These are phyloP conservation scores for Neodidymelliopsis sp. DNA, from an alignment of 2,329 filamentous ascomycete genomes.

Conservation along the genomic window DNA sequence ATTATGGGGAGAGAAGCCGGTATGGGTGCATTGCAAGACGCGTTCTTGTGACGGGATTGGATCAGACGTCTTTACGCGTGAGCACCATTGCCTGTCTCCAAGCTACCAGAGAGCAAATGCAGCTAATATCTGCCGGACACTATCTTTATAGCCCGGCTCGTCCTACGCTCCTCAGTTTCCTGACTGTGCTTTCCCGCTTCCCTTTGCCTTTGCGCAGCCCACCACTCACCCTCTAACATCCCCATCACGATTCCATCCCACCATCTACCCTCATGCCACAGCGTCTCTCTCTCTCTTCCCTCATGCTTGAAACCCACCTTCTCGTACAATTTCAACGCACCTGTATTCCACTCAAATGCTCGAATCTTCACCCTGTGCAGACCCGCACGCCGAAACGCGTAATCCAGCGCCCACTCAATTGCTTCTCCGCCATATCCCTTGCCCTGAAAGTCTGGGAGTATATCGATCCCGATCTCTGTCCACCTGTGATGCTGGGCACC, in stretches of 20 bases:
- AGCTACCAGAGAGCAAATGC: not conserved
- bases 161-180: not conserved
- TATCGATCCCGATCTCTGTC: slow-evolving; percentile 51
- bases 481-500: slow-evolving; percentile 54
- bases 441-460: slow-evolving; percentile 47
- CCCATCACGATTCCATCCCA: slow-evolving; percentile 40
- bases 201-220: slow-evolving; percentile 15
- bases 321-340: slow-evolving; percentile 55
- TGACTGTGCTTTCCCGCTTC: not conserved
- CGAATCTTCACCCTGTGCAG: slow-evolving; percentile 55
- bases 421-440: slow-evolving; percentile 58
- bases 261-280: slow-evolving; percentile 55
- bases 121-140: not conserved
- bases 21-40: slow-evolving; percentile 4
- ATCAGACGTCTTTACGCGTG: no score
- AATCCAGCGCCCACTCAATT: slow-evolving; percentile 57
- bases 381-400: slow-evolving; percentile 55
- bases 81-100: no score
- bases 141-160: slow-evolving; percentile 10
- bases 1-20: slow-evolving; percentile 1
- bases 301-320: slow-evolving; percentile 57
- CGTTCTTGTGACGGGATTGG: not conserved
- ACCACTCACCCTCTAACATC: slow-evolving; percentile 42
- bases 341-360: slow-evolving; percentile 54
- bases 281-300: slow-evolving; percentile 52